Evolutionary conservation across 306 rosid genomes (phyloP), one percentile per base, ranked within the genome.

Genomic region (Corylus americana): DNA sequence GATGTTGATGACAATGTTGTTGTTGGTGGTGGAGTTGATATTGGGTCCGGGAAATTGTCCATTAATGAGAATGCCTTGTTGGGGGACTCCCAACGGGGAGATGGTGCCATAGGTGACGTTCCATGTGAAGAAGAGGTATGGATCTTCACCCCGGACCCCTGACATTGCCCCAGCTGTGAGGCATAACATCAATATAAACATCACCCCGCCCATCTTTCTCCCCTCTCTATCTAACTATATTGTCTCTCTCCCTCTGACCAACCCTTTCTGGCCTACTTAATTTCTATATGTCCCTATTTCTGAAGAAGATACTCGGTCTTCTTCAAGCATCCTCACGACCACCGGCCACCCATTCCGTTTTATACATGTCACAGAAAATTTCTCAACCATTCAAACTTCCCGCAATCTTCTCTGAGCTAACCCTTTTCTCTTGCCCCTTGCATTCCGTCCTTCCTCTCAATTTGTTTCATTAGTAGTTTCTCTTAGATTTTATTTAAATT

Each of bases 61-160:
- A 10, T 94, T 94, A 67, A 94, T 92, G 73, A 94, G 97, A 80
- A 94, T 94, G 49, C 82, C 97, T 77, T 92, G 97, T 22, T 92
- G 95, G 0, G 97, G 97, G 0, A 86, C 88, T 25, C 97, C 98
- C 3, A 91, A 53, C 0, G 97, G 98, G 29, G 97, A 87, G 11
- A 91, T 31, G 50, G 97, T 88, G 17, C 97, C 98, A 53, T 92
- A 88, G 12, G 92, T 88, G 27, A 94, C 78, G 0, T 92, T 85
- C 98, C 98, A 94, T 12, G 88, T 83, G 84, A 87, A 91, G 80
- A 5, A 89, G 4, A 91, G 74, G 69, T 87, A 86, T 73, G 98
- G 98, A 17, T 94, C 97, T 85, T 84, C 98, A 71, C 82, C 82
- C 11, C 8, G 70, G 2, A 81, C 6, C 51, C 51, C 12, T 48